phyloP scores from a whole-genome alignment of 2,329 filamentous ascomycete genomes.

The Fusarium paranaense region DNA sequence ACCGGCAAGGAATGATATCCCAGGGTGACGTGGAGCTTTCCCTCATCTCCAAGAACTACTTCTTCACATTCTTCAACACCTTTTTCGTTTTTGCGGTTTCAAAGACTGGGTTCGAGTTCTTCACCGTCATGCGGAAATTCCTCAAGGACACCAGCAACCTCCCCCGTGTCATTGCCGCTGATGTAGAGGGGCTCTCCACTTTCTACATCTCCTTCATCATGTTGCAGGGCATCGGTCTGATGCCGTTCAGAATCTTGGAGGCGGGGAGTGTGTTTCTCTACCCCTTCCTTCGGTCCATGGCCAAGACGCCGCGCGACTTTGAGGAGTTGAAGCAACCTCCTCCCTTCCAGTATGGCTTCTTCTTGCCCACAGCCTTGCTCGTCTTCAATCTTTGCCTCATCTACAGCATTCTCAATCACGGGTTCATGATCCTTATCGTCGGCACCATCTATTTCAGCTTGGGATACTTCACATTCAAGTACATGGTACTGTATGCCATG shows the following conservation, averaged over 20 bases:
- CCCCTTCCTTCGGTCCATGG: slow-evolving; percentile 80
- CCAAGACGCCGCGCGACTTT: slow-evolving; percentile 90
- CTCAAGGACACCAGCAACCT: slow-evolving; percentile 84
- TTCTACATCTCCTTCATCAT: slow-evolving; percentile 97
- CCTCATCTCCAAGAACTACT: slow-evolving; percentile 97
- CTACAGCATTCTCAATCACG: slow-evolving; percentile 86
- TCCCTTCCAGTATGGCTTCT: slow-evolving; percentile 95
- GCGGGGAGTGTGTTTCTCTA: slow-evolving; percentile 88
- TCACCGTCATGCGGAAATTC: slow-evolving; percentile 76
- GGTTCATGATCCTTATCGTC: slow-evolving; percentile 83
- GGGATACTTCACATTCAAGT: slow-evolving; percentile 93
- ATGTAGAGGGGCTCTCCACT: slow-evolving; percentile 77
- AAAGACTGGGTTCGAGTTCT: slow-evolving; percentile 82
- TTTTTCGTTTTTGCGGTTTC: slow-evolving; percentile 95
- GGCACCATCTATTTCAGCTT: slow-evolving; percentile 86
- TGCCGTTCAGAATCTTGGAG: slow-evolving; percentile 91
- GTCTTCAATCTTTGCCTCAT: slow-evolving; percentile 96
- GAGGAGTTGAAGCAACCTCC: slow-evolving; percentile 85
- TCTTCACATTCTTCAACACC: slow-evolving; percentile 99
- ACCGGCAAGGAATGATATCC: slow-evolving; percentile 93
- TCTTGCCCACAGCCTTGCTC: slow-evolving; percentile 89
- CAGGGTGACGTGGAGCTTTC: slow-evolving; percentile 95
- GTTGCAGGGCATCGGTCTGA: slow-evolving; percentile 91
- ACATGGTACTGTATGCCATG: slow-evolving; percentile 98
- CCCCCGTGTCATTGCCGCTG: slow-evolving; percentile 78